Percentiles rank a stretch among this genome's conserved stretches.
These are phyloP conservation scores for Huntiella abstrusa DNA, from an alignment of 2,329 filamentous ascomycete genomes.

Conservation along the genomic window DNA sequence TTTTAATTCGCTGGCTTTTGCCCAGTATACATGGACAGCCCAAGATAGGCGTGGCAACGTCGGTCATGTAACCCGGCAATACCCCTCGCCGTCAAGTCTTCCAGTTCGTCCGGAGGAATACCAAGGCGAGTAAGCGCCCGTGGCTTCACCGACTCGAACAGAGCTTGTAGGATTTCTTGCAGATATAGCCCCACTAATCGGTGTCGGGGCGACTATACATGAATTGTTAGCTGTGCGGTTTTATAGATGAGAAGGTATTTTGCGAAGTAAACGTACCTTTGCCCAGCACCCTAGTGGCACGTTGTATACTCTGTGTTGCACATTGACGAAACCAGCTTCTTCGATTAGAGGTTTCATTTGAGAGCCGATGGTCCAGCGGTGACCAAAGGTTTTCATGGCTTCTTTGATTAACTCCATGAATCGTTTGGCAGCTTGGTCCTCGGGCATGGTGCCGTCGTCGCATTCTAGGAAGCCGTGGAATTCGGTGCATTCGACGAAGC, in stretches of 20 bases:
- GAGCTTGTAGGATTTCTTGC: constrained; percentile 23
- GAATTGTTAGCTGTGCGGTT: not conserved
- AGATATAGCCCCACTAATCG: constrained; percentile 26
- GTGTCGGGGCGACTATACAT: constrained; percentile 12
- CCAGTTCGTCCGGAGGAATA: constrained; percentile 15
- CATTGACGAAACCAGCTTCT: constrained; percentile 25
- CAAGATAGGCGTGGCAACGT: constrained; percentile 24
- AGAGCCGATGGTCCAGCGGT: constrained; percentile 20
- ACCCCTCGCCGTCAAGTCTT: constrained; percentile 16
- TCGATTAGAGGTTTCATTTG: constrained; percentile 21
- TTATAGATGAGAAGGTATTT: not conserved
- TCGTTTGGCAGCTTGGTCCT: constrained; percentile 20
- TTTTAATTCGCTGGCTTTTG: constrained; percentile 19
- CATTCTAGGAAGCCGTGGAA: constrained; percentile 23
- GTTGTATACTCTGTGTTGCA: constrained; percentile 20
- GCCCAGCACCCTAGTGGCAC: constrained; percentile 29
- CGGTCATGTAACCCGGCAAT: constrained; percentile 19
- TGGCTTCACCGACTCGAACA: constrained; percentile 22
- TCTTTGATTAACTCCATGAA: constrained; percentile 18
- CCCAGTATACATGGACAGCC: constrained; percentile 24
- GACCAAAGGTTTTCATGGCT: constrained; percentile 21
- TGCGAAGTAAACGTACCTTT: constrained; percentile 17
- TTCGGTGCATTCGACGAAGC: constrained; percentile 33
- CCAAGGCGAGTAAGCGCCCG: constrained; percentile 23
- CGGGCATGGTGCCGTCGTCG: constrained; percentile 26